Base-by-base conservation (phyloP, 75 land plant species). In the Selaginella tamariscina region DNA sequence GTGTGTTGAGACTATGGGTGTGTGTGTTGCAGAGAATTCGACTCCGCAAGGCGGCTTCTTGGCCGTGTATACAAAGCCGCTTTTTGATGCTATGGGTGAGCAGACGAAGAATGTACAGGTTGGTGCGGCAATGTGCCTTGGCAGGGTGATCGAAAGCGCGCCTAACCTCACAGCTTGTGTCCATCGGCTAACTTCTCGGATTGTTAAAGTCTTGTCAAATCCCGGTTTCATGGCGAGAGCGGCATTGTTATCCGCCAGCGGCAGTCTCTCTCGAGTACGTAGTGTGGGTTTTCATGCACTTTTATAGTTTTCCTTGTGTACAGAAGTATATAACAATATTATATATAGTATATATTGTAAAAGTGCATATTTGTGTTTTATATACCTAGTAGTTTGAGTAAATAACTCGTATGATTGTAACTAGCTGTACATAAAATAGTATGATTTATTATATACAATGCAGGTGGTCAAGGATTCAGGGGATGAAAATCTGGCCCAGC, bases 41-140 rank as follows among this genome's bases (percentile, higher is more conserved):
- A 39, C 5, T 15, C 49, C 49, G 15, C 49, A 39, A 39, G 49
- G 49, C 11, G 49, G 49, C 5, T 39, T 39, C 15, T 79, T 88
- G 70, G 78, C 68, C 32, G 70, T 64, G 18, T 66, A 85, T 18
- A 84, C 72, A 64, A 85, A 67, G 71, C 91, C 91, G 20, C 64
- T 88, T n/a, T 83, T 85, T 69, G 91, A 88, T 56, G 83, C 88
- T 21, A 56, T 88, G 29, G 81, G 78, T 28, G 91, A 88, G 56
- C 91, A 88, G 73, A 83, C 82, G 59, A 75, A 73, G 65, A 76
- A 79, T 29, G 73, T 83, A 49, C 91, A 88, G 67, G 63, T 56
- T 22, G 91, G 88, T 24, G 70, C 85, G 24, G 91, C 91, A 0
- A 54, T 85, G 74, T 88, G 91, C 39, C 31, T 88, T 65, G 83